Base-by-base conservation (phyloP, 2,329 filamentous ascomycete species). In the Fusarium haematococcum region DNA sequence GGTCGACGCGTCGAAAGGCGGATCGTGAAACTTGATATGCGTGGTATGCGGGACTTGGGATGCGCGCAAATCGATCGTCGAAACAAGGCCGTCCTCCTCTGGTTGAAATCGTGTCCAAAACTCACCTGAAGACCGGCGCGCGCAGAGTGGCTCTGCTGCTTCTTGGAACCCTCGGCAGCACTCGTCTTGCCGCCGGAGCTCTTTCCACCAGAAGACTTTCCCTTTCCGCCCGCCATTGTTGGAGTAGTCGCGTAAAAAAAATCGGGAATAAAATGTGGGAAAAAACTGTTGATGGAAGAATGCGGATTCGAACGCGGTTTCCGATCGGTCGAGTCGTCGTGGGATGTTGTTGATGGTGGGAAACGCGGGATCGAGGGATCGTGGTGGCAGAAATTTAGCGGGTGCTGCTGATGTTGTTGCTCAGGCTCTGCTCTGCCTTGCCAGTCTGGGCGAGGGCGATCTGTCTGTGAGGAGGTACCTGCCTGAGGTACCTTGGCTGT, bases 91-190 rank as follows among this genome's bases (percentile, higher is more conserved):
- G 37, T 65, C 62, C 45, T 66, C 61, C 58, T 66, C 65, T 52
- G 37, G 32, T 25, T 27, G 52, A 71, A 63, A 41, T 35, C 25
- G 23, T 52, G 54, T 45, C 32, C 27, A 75, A 48, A 59, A 78
- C 94, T 89, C 89, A 98, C 95, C 93, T 98, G 95, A 79, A 98
- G 90, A 83, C 95, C 95, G 83, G 95, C 95, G 85, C 97, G 95
- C 82, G 95, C 94, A 80, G 95, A 98, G 88, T 98, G 95, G 87
- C 97, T 97, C 87, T 97, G 94, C 82, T 94, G 93, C 88, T 98
- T 98, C 88, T 94, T 94, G 83, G 91, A 87, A 65, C 89, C 90
- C 77, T 92, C 92, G 80, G 81, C 92, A 80, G 81, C 86, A 70
- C 87, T 86, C 59, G 88, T 89, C 89, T 97, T 97, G 79, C 94